Evolutionary conservation across 2,329 filamentous ascomycete species (phyloP), one percentile per base, ranked within the genome.

Genomic region (Camillea tinctor): DNA sequence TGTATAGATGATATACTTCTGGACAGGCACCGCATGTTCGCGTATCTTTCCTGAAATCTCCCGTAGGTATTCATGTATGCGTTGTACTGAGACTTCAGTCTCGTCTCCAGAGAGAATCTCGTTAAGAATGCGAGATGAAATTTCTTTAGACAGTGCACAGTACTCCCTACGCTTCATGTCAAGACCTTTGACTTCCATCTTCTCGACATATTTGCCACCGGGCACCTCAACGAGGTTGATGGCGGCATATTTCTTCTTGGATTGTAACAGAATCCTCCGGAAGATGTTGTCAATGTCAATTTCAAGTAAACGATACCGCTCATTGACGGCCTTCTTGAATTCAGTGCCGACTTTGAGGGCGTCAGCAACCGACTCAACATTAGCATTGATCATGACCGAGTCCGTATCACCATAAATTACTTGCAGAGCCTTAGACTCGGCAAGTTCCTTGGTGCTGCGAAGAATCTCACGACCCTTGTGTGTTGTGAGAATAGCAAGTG

Each of bases 381-480:
- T 98, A 64, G 95, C 96, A 72, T 99, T 99, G 81, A 99, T 98
- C 95, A 99, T 99, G 77, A 99, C 95, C 8, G 95, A 99, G 77
- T 99, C 95, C 13, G 95, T 99, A 77, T 99, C 95, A 79, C 95
- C 95, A 70, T 99, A 99, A 64, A 99, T 98, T 74, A 99, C 95
- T 71, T 95, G 91, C 26, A 99, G 84, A 61, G 93, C 89, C 68
- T 91, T 93, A 70, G 87, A 91, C 77, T 99, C 95, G 9, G 95
- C 95, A 63, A 99, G 85, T 57, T 96, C 93, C 76, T 98, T 99
- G 59, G 95, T 99, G 73, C 92, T 96, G 65, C 91, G 87, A 60
- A 99, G 81, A 85, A 99, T 98, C 79, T 99, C 95, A 80, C 95
- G 92, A 60, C 95, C 95, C 76, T 99, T 98, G 80, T 88, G 96